Evolutionary conservation across 2,329 filamentous ascomycete species (phyloP).

Genomic region (Botryotinia narcissicola): DNA sequence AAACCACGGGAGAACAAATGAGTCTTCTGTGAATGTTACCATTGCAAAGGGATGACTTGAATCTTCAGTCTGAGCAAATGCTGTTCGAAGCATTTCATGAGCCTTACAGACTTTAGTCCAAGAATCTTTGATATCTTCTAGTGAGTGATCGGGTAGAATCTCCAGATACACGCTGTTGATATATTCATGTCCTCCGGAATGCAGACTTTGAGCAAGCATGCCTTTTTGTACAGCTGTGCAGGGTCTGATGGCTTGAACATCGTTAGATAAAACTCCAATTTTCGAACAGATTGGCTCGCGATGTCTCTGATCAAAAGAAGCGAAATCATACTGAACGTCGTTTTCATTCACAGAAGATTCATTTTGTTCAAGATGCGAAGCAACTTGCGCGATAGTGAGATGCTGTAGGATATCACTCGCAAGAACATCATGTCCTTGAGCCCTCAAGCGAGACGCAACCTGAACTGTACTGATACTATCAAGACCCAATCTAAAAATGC

Average conservation of each 20-base stretch:
- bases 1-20: slow-evolving; percentile 43
- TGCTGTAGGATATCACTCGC: slow-evolving; percentile 73
- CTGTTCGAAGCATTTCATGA: slow-evolving; percentile 74
- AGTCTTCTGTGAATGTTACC: slow-evolving; percentile 55
- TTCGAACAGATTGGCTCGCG: slow-evolving; percentile 34
- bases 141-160: slow-evolving; percentile 44
- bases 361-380: slow-evolving; percentile 25
- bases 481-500: slow-evolving; percentile 83
- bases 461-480: slow-evolving; percentile 89
- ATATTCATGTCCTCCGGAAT: slow-evolving; percentile 66
- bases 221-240: slow-evolving; percentile 79
- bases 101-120: slow-evolving; percentile 55
- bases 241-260: slow-evolving; percentile 62
- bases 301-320: slow-evolving; percentile 48
- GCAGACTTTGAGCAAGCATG: slow-evolving; percentile 72
- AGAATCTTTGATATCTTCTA: slow-evolving; percentile 49
- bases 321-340: slow-evolving; percentile 46
- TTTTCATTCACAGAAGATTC: slow-evolving; percentile 3
- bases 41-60: slow-evolving; percentile 67
- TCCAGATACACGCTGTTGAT: slow-evolving; percentile 67
- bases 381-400: slow-evolving; percentile 44
- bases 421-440: slow-evolving; percentile 55
- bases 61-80: slow-evolving; percentile 64
- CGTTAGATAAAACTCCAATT: slow-evolving; percentile 23
- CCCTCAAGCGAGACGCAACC: slow-evolving; percentile 66